Percentiles rank a stretch among this genome's conserved stretches.
Conservation (phyloP, 441 rosid genomes). For the Manihot esculenta region DNA sequence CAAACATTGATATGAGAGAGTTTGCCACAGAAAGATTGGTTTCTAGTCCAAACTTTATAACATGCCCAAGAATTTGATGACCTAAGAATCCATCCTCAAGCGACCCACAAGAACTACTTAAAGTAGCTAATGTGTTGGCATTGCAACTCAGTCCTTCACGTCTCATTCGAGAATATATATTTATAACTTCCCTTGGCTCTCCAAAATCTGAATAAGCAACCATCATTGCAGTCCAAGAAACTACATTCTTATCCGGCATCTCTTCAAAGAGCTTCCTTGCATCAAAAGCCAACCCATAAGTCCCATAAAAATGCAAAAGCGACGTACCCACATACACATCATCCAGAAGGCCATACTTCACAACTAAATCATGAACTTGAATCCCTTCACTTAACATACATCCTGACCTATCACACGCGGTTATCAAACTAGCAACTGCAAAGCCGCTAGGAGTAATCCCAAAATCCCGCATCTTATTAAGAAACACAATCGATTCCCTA, state of each 20-base stretch:
- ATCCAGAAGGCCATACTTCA: constrained; percentile 51
- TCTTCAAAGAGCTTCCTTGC: constrained; percentile 72
- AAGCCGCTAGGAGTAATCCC: constrained; percentile 58
- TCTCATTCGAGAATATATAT: constrained; percentile 50
- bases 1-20: constrained; percentile 79
- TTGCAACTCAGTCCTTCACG: constrained; percentile 54
- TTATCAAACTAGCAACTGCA: constrained; percentile 68
- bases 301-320: constrained; percentile 74
- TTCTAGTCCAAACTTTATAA: constrained; percentile 56
- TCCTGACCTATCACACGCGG: constrained; percentile 70
- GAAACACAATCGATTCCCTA: constrained; percentile 42
- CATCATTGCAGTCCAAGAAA: constrained; percentile 95
- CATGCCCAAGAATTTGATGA: constrained; percentile 58
- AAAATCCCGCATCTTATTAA: constrained; percentile 41
- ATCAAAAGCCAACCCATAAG: constrained; percentile 41
- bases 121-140: constrained; percentile 67
- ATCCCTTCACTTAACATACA: constrained; percentile 59
- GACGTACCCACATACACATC: constrained; percentile 85
- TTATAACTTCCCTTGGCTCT: constrained; percentile 50
- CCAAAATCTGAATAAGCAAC: constrained; percentile 57
- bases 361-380: constrained; percentile 63
- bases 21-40: constrained; percentile 60
- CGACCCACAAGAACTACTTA: constrained; percentile 59
- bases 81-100: constrained; percentile 56
- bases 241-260: constrained; percentile 78